Percentiles rank a stretch among this genome's conserved stretches.
Conservation (phyloP, 1,284 basidiomycete genomes). For the Ustilago nuda region DNA sequence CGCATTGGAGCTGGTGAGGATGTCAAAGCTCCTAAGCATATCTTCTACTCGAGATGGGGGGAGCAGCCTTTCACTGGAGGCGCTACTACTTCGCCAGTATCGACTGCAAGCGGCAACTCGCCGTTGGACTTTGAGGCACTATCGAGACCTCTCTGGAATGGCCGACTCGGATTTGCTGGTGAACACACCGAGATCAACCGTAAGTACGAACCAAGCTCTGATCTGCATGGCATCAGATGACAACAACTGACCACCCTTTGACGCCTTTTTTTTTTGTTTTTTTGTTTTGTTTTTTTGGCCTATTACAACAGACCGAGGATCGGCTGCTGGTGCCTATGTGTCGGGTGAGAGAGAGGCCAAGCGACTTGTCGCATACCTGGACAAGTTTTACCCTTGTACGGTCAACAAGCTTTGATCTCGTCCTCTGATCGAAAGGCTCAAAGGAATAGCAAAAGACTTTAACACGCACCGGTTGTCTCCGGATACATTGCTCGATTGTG, state of each 20-base stretch:
- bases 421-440: not conserved
- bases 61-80: constrained; percentile 71
- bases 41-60: constrained; percentile 70
- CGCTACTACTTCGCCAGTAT: constrained; percentile 72
- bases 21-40: constrained; percentile 35
- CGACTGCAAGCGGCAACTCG: constrained; percentile 64
- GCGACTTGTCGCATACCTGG: constrained; percentile 39
- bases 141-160: constrained; percentile 70
- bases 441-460: not conserved
- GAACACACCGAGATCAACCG: constrained; percentile 73
- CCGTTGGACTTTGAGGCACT: constrained; percentile 73
- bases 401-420: constrained; percentile 36
- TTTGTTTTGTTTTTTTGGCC: not conserved
- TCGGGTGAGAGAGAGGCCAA: constrained; percentile 71
- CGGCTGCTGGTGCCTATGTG: constrained; percentile 71
- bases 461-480: not conserved
- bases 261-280: not conserved
- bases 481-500: not conserved
- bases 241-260: constrained; percentile 1
- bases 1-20: constrained; percentile 27
- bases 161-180: constrained; percentile 72
- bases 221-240: not conserved
- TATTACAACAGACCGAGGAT: constrained; percentile 65
- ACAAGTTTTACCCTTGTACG: constrained; percentile 35
- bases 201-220: constrained; percentile 16